A percentile compares a stretch with the other conserved stretches of the same genome.
Conservation (phyloP, 495 filamentous ascomycete genomes). For the Penicillium maclennaniae region DNA sequence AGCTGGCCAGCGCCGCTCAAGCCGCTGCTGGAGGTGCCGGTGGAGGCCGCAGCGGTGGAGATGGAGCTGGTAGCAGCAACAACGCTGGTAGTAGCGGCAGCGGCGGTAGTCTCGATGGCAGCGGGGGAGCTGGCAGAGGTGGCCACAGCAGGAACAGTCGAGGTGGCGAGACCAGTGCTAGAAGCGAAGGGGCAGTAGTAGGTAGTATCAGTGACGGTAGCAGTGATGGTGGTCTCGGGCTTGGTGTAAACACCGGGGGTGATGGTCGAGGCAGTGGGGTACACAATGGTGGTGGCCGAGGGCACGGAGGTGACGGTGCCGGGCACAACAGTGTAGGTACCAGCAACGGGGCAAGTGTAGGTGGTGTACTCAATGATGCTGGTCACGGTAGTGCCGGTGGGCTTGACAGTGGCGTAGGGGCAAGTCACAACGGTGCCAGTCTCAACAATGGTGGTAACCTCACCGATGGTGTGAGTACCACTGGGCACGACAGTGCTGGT, state of each 20-base stretch:
- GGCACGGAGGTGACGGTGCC: conserved; percentile 55
- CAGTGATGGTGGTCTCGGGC: conserved; percentile 60
- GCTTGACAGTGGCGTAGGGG: conserved; percentile 68
- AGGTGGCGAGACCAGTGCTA: conserved; percentile 15
- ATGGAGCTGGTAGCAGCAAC: conserved; percentile 14
- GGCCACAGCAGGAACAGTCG: conserved; percentile 10
- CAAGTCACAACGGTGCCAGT: conserved; percentile 68
- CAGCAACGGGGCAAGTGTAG: conserved; percentile 72
- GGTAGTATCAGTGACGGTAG: conserved; percentile 64
- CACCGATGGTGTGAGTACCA: conserved; percentile 69
- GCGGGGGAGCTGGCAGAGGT: conserved; percentile 2
- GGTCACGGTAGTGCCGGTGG: conserved; percentile 57
- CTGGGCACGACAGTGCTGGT: conserved; percentile 58
- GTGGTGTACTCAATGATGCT: conserved; percentile 69
- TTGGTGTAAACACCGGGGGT: conserved; percentile 72
- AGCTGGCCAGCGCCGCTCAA: conserved; percentile 55
- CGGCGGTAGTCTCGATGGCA: conserved; percentile 17
- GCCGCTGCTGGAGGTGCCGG: conserved; percentile 14
- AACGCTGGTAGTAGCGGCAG: conserved; percentile 9
- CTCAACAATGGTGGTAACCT: conserved; percentile 70
- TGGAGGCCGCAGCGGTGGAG: conserved; percentile 13
- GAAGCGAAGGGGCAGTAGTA: conserved; percentile 68
- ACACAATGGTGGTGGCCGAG: conserved; percentile 54
- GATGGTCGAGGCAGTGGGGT: conserved; percentile 63
- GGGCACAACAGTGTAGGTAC: conserved; percentile 78